Evolutionary conservation across 257 asterid species (phyloP).

Genomic region (Rehmannia glutinosa): DNA sequence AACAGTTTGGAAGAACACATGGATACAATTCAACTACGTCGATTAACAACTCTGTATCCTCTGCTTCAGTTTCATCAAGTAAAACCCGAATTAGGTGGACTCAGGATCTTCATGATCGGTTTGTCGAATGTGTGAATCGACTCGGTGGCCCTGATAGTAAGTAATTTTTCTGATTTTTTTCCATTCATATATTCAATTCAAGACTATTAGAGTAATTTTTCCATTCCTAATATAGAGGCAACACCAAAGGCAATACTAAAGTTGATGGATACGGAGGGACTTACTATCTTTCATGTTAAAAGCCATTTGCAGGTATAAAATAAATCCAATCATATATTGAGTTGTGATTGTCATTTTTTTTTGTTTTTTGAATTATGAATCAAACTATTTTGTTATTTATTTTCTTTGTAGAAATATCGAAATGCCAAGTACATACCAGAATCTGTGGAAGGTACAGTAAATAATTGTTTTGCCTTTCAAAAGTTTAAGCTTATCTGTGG

Average conservation of each 20-base stretch:
- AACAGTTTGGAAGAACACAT: conserved; percentile 25
- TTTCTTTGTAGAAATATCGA: conserved; percentile 59
- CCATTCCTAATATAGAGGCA: conserved; percentile 49
- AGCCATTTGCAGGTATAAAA: conserved; percentile 79
- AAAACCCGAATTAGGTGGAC: conserved; percentile 81
- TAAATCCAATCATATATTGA: not conserved
- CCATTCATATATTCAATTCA: not conserved
- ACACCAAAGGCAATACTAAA: conserved; percentile 80
- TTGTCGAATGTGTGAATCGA: conserved; percentile 63
- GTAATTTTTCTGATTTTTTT: conserved; percentile 28
- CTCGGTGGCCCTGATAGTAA: conserved; percentile 88
- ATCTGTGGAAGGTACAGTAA: conserved; percentile 52
- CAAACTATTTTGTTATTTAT: not conserved
- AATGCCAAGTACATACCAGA: conserved; percentile 60
- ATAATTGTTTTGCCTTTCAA: not conserved
- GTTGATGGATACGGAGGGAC: conserved; percentile 67
- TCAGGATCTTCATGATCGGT: conserved; percentile 75
- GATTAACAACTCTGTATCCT: conserved; percentile 21
- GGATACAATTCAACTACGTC: conserved; percentile 16
- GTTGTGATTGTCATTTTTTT: not conserved
- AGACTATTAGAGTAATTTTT: not conserved
- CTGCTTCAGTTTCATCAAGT: conserved; percentile 26
- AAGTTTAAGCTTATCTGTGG: not conserved
- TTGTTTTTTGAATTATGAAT: not conserved
- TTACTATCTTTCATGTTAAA: conserved; percentile 79